Evolutionary conservation across 2,329 filamentous ascomycete species (phyloP).

Genomic region (Dactylellina drechsleri): DNA sequence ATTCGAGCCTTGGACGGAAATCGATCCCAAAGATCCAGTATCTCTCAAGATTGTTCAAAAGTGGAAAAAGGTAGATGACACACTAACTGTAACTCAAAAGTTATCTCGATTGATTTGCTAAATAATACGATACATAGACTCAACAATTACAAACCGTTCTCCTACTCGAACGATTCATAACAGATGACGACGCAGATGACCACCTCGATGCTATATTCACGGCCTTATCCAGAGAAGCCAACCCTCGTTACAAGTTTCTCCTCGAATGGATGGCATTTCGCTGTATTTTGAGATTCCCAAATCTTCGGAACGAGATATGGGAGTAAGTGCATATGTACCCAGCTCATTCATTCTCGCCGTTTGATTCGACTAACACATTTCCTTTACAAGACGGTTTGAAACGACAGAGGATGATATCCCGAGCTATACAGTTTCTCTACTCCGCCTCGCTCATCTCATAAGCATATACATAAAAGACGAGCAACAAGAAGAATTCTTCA

Average conservation of each 20-base stretch:
- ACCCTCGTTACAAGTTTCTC: slow-evolving; percentile 58
- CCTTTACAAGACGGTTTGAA: slow-evolving; percentile 29
- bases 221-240: slow-evolving; percentile 57
- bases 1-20: slow-evolving; percentile 56
- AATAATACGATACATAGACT: slow-evolving; percentile 44
- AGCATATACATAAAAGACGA: slow-evolving; percentile 53
- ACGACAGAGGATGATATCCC: slow-evolving; percentile 41
- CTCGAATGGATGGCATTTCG: slow-evolving; percentile 56
- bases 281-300: slow-evolving; percentile 57
- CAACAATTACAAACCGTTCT: slow-evolving; percentile 58
- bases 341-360: too few relatives aligned
- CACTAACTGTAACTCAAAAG: not conserved
- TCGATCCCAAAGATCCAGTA: slow-evolving; percentile 56
- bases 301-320: slow-evolving; percentile 55
- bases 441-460: slow-evolving; percentile 57
- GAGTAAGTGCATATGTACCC: slow-evolving; percentile 39
- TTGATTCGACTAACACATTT: too few relatives aligned
- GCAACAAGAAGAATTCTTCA: slow-evolving; percentile 61
- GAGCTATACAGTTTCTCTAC: slow-evolving; percentile 47
- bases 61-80: slow-evolving; percentile 57
- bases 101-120: not conserved
- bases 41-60: slow-evolving; percentile 54
- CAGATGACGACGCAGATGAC: slow-evolving; percentile 53
- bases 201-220: slow-evolving; percentile 56
- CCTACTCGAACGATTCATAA: slow-evolving; percentile 57